phyloP scores from a whole-genome alignment of 116 monocot species.

The Zostera marina region DNA sequence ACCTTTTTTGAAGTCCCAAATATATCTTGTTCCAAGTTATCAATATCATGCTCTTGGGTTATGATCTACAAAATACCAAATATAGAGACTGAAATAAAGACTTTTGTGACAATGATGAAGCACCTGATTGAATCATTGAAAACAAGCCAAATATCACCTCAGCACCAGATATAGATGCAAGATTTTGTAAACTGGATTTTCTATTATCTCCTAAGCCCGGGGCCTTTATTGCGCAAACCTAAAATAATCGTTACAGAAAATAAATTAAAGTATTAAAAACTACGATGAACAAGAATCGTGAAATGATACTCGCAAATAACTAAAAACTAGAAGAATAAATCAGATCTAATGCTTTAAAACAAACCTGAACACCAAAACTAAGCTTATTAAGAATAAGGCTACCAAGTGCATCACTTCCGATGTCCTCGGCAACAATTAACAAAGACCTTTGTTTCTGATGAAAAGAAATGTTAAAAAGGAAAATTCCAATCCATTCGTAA shows the following conservation, averaged over 20 bases:
- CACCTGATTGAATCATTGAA: not conserved
- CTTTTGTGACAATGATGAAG: not conserved
- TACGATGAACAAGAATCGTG: not conserved
- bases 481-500: not conserved
- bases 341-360: conserved; percentile 9
- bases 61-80: conserved; percentile 23
- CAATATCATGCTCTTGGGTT: conserved; percentile 60
- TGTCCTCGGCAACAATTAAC: conserved; percentile 86
- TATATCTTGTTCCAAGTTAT: conserved; percentile 51
- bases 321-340: not conserved
- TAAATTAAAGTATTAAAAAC: not conserved
- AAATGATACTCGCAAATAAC: not conserved
- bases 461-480: conserved; percentile 4
- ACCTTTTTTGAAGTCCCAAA: conserved; percentile 85
- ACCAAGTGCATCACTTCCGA: conserved; percentile 80
- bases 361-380: conserved; percentile 70
- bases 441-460: conserved; percentile 62
- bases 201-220: conserved; percentile 95
- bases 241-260: not conserved
- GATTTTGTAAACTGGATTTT: conserved; percentile 60
- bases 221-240: conserved; percentile 90
- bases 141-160: conserved; percentile 26
- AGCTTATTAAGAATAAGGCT: conserved; percentile 85
- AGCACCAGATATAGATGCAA: conserved; percentile 69
- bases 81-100: not conserved